Percentiles rank a stretch among this genome's conserved stretches.
Conservation (phyloP, 179 eudicot species). For the Beta macrorhiza region DNA sequence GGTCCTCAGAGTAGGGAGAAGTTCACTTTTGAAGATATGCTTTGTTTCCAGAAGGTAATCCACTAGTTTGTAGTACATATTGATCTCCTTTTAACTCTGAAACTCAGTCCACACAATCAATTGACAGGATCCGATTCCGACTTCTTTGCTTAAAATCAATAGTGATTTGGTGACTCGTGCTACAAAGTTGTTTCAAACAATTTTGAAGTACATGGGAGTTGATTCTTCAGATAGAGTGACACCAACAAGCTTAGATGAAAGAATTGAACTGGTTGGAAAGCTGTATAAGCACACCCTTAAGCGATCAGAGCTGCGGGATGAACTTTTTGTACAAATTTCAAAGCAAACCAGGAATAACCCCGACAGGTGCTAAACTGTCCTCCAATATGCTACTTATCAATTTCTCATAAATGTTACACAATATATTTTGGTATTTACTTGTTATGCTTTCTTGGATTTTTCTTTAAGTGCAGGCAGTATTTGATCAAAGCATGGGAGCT, state of each 20-base stretch:
- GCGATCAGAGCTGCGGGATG: constrained; percentile 94
- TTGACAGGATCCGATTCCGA: constrained; percentile 93
- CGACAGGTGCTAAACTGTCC: constrained; percentile 53
- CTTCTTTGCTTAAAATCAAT: constrained; percentile 84
- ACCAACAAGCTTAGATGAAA: constrained; percentile 79
- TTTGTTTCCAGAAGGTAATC: constrained; percentile 90
- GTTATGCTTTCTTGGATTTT: constrained; percentile 19
- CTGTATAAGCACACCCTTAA: constrained; percentile 87
- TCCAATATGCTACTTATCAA: not conserved
- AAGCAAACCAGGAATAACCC: constrained; percentile 96
- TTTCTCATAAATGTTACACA: not conserved
- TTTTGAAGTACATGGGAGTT: constrained; percentile 91
- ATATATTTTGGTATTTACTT: not conserved
- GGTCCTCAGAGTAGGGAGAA: constrained; percentile 76
- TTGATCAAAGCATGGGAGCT: constrained; percentile 92
- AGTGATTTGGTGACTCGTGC: constrained; percentile 78
- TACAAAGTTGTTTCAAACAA: constrained; percentile 73
- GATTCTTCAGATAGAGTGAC: constrained; percentile 71
- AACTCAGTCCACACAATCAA: constrained; percentile 21
- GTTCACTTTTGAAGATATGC: constrained; percentile 96
- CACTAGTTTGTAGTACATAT: not conserved
- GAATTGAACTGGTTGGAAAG: constrained; percentile 81
- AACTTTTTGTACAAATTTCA: constrained; percentile 89
- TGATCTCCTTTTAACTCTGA: not conserved
- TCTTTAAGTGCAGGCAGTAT: constrained; percentile 50